Evolutionary conservation across 2,329 filamentous ascomycete genomes (phyloP), one percentile per base, ranked within the genome.

Genomic region (Nakataea oryzae): DNA sequence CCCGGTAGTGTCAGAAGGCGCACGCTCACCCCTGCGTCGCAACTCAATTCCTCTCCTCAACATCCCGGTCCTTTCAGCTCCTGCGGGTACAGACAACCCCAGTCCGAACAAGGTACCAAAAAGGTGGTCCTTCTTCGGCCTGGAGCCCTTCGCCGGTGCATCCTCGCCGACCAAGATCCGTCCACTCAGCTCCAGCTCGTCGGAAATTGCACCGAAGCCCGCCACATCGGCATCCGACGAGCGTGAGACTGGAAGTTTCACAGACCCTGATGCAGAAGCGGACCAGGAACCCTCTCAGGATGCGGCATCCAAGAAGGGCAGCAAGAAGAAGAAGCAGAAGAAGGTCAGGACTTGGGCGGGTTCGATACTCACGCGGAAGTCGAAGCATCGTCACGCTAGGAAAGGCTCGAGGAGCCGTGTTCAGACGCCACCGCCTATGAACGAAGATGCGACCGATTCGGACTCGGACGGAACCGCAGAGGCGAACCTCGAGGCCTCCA

Each of bases 341-440:
- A 89, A 89, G 72, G 89, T 93, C 63, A 91, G 90, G 69, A 82
- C 81, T 4, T 89, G 86, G 86, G 84, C 85, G 24, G 86, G 86
- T 34, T 84, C 85, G 2, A 87, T 89, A 62, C 76, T 91, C 9
- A 83, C 84, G 21, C 79, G 83, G 5, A 89, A 86, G 66, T 75
- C 81, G 0, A 88, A 84, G 64, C 70, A 78, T 24, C 77, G 79
- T 21, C 70, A 61, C 17, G 27, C 29, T 54, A 74, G 65, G 76
- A 79, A 66, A 76, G 78, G 69, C 61, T 75, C 61, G 6, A 74
- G 79, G 29, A 77, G 60, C 26, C 54, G 54, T 24, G 34, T 79
- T 54, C 75, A 79, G 27, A 82, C 81, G 11, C 79, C 81, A 1
- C 78, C 81, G 28, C 66, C 77, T 3, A 66, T 66, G 2, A 66